These are phyloP conservation scores for Sarcomyxa edulis DNA, from an alignment of 768 basidiomycete species.

Conservation along the genomic window DNA sequence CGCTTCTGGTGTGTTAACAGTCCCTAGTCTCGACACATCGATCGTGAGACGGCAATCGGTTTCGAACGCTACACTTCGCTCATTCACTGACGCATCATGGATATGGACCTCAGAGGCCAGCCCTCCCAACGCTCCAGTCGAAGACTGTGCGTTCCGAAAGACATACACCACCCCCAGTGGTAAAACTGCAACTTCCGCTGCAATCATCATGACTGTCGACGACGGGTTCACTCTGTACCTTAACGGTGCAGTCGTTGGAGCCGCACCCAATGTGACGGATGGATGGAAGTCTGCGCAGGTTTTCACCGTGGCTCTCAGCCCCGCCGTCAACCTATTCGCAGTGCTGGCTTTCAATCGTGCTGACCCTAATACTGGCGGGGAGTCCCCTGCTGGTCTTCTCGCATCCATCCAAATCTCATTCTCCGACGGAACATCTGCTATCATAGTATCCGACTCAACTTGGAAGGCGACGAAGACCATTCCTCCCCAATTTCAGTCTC, in stretches of 20 bases:
- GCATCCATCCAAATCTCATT: constrained; percentile 15
- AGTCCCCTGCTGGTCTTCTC: constrained; percentile 23
- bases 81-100: too few species aligned
- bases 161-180: constrained; percentile 15
- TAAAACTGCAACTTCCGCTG: constrained; percentile 8
- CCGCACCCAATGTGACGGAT: constrained; percentile 12
- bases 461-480: constrained; percentile 20
- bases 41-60: too few species aligned
- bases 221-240: constrained; percentile 25
- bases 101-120: constrained; percentile 23
- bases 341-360: constrained; percentile 22
- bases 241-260: constrained; percentile 21
- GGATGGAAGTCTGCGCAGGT: constrained; percentile 16
- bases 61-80: too few species aligned
- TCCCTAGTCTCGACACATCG: too few species aligned
- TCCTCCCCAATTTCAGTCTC: constrained; percentile 12
- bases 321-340: constrained; percentile 27
- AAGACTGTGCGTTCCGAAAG: constrained; percentile 25
- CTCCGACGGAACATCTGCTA: constrained; percentile 14
- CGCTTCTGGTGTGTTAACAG: too few species aligned
- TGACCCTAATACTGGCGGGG: constrained; percentile 13
- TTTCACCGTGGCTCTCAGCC: constrained; percentile 14
- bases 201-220: constrained; percentile 12
- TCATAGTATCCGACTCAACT: constrained; percentile 15
- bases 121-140: constrained; percentile 13